Evolutionary conservation across 2,329 filamentous ascomycete species (phyloP).

Genomic region (Ceratocystis ficicola): DNA sequence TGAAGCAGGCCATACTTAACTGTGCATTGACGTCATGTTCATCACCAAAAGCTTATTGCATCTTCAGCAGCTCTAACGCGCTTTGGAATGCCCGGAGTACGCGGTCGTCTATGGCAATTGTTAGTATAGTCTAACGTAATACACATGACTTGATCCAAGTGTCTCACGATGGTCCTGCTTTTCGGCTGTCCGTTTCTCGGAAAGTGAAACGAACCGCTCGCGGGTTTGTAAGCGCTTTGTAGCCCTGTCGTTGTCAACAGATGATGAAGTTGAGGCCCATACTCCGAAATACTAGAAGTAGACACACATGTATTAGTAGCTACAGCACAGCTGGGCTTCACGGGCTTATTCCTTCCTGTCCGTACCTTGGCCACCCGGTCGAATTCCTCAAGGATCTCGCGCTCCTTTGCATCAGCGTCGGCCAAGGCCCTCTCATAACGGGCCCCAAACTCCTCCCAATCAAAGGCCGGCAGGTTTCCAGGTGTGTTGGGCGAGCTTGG

Average conservation of each 20-base stretch:
- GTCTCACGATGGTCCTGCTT: slow-evolving; percentile 70
- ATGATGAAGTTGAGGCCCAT: slow-evolving; percentile 63
- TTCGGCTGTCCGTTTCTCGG: slow-evolving; percentile 57
- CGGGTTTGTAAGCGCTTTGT: slow-evolving; percentile 72
- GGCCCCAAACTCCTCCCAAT: slow-evolving; percentile 66
- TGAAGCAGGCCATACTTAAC: not conserved
- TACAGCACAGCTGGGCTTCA: not conserved
- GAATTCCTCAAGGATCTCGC: slow-evolving; percentile 54
- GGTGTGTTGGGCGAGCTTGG: slow-evolving; percentile 37
- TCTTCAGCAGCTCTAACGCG: slow-evolving; percentile 44
- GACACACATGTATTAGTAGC: not conserved
- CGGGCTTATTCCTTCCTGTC: not conserved
- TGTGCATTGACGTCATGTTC: slow-evolving; percentile 1
- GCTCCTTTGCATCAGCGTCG: slow-evolving; percentile 51
- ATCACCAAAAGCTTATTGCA: slow-evolving; percentile 8
- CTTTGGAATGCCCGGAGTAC: slow-evolving; percentile 53
- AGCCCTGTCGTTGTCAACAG: slow-evolving; percentile 64
- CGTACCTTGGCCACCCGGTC: slow-evolving; percentile 52
- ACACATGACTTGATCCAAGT: not conserved
- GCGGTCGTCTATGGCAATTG: slow-evolving; percentile 29
- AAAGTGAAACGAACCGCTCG: slow-evolving; percentile 59
- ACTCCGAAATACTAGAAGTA: slow-evolving; percentile 56
- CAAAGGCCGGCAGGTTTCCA: slow-evolving; percentile 36
- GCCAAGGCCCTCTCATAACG: slow-evolving; percentile 56
- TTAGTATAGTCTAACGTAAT: not conserved